Evolutionary conservation across 257 asterid species (phyloP).

Genomic region (Solanum peruvianum): DNA sequence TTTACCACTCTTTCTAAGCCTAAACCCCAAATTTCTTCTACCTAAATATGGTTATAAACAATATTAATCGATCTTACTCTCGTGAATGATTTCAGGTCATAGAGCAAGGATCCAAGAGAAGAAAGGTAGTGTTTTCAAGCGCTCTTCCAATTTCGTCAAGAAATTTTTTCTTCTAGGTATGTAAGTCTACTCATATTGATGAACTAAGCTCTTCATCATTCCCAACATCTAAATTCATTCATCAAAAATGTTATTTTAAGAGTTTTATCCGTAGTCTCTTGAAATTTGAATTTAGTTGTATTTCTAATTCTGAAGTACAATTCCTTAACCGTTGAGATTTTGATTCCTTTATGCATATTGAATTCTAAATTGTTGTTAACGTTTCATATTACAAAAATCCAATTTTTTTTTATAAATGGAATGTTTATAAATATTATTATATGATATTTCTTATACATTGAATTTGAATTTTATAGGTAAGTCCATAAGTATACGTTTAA

Average conservation of each 20-base stretch:
- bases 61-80: background rate
- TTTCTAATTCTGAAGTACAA: background rate
- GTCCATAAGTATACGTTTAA: background rate
- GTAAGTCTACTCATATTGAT: background rate
- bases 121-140: background rate
- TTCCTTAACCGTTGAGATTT: background rate
- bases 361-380: too few species aligned
- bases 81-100: background rate
- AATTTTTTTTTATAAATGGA: too few species aligned
- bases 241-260: too few species aligned
- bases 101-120: background rate
- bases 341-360: background rate
- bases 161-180: background rate
- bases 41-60: background rate
- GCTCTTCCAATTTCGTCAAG: background rate
- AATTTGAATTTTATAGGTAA: too few species aligned
- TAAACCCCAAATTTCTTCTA: background rate
- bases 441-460: too few species aligned
- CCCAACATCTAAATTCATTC: background rate
- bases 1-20: background rate
- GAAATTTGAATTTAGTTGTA: background rate
- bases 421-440: too few species aligned
- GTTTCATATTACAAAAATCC: too few species aligned
- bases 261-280: background rate
- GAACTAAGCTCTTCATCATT: background rate